phyloP scores from a whole-genome alignment of 768 basidiomycete species.

The Astraeus odoratus region DNA sequence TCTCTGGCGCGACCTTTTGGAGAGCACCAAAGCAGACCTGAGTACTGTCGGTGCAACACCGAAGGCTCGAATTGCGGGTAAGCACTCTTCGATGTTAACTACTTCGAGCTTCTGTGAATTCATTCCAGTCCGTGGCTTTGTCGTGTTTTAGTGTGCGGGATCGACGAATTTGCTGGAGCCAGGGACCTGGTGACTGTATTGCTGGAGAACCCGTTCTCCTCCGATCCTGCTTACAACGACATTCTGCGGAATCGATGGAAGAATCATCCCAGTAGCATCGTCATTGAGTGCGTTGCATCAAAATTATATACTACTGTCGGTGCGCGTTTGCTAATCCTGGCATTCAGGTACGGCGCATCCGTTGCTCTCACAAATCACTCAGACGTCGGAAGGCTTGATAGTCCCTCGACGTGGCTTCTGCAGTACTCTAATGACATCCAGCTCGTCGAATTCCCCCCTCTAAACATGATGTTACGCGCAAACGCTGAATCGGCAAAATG shows the following conservation, averaged over 20 bases:
- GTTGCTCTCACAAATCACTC: constrained; percentile 6
- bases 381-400: constrained; percentile 24
- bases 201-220: constrained; percentile 61
- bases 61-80: constrained; percentile 44
- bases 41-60: constrained; percentile 25
- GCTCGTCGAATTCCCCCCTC: constrained; percentile 34
- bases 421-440: constrained; percentile 47
- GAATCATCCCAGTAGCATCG: constrained; percentile 18
- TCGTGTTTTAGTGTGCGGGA: constrained; percentile 44
- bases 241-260: constrained; percentile 47
- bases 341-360: constrained; percentile 18
- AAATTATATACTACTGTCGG: background rate
- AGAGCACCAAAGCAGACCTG: constrained; percentile 26
- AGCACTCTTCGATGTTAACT: constrained; percentile 13
- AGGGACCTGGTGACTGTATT: constrained; percentile 62
- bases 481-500: constrained; percentile 13
- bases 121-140: background rate
- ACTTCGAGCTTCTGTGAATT: constrained; percentile 1
- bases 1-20: constrained; percentile 43
- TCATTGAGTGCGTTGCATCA: constrained; percentile 19
- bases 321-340: background rate
- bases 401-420: constrained; percentile 48
- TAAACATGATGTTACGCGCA: constrained; percentile 11
- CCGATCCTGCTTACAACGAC: constrained; percentile 38
- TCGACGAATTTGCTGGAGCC: constrained; percentile 47